These are phyloP conservation scores for Diphasiastrum complanatum DNA, from an alignment of 83 land plant genomes.

Conservation along the genomic window DNA sequence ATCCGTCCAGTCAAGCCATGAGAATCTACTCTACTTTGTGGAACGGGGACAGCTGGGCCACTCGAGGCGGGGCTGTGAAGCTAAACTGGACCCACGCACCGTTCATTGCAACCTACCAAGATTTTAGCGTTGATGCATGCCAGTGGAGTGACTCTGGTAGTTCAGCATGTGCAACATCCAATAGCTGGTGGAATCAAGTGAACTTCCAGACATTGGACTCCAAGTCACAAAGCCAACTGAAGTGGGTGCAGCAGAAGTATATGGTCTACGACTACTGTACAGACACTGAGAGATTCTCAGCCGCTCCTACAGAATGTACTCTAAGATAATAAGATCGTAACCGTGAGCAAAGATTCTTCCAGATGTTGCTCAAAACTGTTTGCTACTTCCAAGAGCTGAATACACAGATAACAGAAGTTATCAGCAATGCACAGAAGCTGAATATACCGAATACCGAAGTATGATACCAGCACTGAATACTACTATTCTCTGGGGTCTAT, in stretches of 20 bases:
- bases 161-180: constrained; percentile 53
- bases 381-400: too few relatives aligned
- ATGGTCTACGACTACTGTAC: constrained; percentile 67
- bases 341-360: too few relatives aligned
- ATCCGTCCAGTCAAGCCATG: constrained; percentile 74
- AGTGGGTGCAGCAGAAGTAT: constrained; percentile 45
- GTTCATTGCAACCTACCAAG: constrained; percentile 61
- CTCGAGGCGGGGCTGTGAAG: constrained; percentile 72
- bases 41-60: constrained; percentile 84
- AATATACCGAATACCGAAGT: too few relatives aligned
- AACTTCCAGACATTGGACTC: constrained; percentile 46
- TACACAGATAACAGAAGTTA: too few relatives aligned
- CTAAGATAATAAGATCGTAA: too few relatives aligned
- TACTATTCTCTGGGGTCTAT: too few relatives aligned
- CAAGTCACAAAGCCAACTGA: constrained; percentile 40
- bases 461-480: too few relatives aligned
- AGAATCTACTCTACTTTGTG: constrained; percentile 63
- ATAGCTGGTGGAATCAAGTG: constrained; percentile 65
- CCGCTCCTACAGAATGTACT: constrained; percentile 48
- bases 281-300: constrained; percentile 42
- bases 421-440: too few relatives aligned
- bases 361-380: too few relatives aligned
- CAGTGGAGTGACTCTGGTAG: constrained; percentile 61
- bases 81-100: constrained; percentile 70
- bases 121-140: constrained; percentile 59